Evolutionary conservation across 2,329 filamentous ascomycete species (phyloP), one percentile per base, ranked within the genome.

Genomic region (Botrytis medusae): DNA sequence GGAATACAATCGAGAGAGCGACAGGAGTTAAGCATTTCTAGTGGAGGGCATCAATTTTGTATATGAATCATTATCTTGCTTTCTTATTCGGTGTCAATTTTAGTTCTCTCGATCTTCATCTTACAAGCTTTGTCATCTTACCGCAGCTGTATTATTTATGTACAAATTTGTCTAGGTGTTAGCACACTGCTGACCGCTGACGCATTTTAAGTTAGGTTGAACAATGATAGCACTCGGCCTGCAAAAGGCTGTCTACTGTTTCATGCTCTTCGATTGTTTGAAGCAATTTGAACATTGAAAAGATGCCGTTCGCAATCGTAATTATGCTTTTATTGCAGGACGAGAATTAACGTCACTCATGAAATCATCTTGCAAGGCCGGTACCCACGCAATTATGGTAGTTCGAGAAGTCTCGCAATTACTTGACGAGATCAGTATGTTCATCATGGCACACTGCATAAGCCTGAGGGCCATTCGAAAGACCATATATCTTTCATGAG

Each of bases 1-100:
- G 37, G 16, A 68, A 32, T 12, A 32, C 37, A 32, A 69, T 59
- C 54, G 65, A 32, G 18, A 42, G 34, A 59, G 48, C 48, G 65
- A 69, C 65, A 69, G 65, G 65, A 69, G 65, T 69, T 69, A 22
- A 48, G 48, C 25, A 69, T 69, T 69, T 57, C 54, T 29, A n/a
- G 65, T 57, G 48, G 37, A 32, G 37, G 65, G 48, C 48, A 69
- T 37, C 29, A 51, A 48, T 69, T 57, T 69, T 69, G 65, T 69
- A 57, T 69, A 69, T 69, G 34, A 25, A 67, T 32, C 25, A 57
- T 29, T 34, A 20, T 42, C 37, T n/a, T 69, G n/a, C 20, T 29
- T 44, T 57, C 7, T n/a, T 57, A 4, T 57, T 42, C 40, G 48
- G 65, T 42, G n/a, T 69, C 34, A 42, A 69, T 69, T 69, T 7